Conservation (phyloP, 805 yeast species). For the Saturnispora dispora region DNA sequence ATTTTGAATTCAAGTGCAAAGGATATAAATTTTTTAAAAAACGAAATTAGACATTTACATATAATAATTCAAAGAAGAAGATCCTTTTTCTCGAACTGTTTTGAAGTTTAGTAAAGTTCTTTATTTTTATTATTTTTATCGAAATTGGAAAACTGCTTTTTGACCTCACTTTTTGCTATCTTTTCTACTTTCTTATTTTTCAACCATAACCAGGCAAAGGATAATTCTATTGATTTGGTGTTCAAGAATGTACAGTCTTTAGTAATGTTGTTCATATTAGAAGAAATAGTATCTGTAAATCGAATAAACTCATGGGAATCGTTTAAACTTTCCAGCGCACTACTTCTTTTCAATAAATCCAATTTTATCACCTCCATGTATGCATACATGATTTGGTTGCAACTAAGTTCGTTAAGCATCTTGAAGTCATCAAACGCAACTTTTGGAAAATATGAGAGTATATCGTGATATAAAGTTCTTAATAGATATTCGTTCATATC, state of each 20-base stretch:
- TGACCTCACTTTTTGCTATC: neutral
- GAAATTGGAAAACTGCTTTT: neutral
- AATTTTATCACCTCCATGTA: neutral
- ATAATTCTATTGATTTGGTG: neutral
- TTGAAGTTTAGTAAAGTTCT: neutral
- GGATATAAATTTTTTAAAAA: too few species aligned
- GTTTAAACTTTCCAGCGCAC: neutral
- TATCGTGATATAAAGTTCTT: neutral
- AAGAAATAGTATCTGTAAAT: neutral
- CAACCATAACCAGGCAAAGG: neutral
- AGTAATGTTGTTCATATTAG: neutral
- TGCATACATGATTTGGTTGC: neutral
- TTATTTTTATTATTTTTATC: neutral
- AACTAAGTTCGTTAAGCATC: neutral
- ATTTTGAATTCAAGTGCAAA: neutral
- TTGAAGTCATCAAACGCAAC: neutral
- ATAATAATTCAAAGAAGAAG: neutral
- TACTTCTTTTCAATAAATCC: neutral
- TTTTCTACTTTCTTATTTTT: neutral
- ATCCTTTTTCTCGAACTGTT: too few species aligned
- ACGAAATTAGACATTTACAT: too few species aligned
- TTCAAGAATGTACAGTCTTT: neutral
- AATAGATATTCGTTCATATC: neutral
- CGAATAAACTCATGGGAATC: neutral
- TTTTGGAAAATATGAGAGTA: neutral